Evolutionary conservation across 2,329 filamentous ascomycete genomes (phyloP).

Genomic region (Dryadomyces quercus-mongolicae): DNA sequence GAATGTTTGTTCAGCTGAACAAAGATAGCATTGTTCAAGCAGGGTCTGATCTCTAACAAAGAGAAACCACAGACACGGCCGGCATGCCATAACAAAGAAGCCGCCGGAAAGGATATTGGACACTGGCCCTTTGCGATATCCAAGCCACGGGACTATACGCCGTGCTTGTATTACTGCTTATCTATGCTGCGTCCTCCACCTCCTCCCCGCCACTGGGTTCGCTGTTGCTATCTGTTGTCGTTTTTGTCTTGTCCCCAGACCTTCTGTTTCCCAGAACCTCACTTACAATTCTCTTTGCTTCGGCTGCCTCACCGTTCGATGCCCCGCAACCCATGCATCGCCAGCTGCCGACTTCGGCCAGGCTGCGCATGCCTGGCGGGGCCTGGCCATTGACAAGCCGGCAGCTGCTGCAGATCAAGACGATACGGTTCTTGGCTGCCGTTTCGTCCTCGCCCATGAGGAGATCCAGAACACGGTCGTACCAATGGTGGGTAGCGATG

Average conservation of each 20-base stretch:
- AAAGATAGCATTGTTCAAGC: too few relatives aligned
- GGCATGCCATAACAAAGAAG: too few relatives aligned
- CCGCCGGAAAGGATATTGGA: too few relatives aligned
- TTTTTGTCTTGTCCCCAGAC: background rate
- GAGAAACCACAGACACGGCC: too few relatives aligned
- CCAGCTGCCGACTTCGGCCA: conserved; percentile 78
- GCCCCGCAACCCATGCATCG: conserved; percentile 75
- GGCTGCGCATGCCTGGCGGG: conserved; percentile 66
- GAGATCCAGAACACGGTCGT: conserved; percentile 84
- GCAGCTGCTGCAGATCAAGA: conserved; percentile 71
- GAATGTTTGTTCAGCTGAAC: too few relatives aligned
- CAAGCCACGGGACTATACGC: too few relatives aligned
- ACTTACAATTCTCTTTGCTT: conserved; percentile 59
- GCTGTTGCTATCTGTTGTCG: background rate
- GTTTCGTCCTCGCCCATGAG: conserved; percentile 93
- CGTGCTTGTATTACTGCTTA: too few relatives aligned
- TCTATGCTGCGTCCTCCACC: background rate
- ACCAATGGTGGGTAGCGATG: conserved; percentile 56
- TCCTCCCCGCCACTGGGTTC: background rate
- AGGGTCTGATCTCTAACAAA: too few relatives aligned
- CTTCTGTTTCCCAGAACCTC: conserved; percentile 36
- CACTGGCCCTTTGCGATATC: too few relatives aligned
- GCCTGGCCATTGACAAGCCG: conserved; percentile 91
- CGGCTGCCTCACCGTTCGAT: conserved; percentile 71
- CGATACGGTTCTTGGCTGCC: conserved; percentile 78